phyloP scores from a whole-genome alignment of 1,284 basidiomycete genomes.

The Thelephora terrestris region DNA sequence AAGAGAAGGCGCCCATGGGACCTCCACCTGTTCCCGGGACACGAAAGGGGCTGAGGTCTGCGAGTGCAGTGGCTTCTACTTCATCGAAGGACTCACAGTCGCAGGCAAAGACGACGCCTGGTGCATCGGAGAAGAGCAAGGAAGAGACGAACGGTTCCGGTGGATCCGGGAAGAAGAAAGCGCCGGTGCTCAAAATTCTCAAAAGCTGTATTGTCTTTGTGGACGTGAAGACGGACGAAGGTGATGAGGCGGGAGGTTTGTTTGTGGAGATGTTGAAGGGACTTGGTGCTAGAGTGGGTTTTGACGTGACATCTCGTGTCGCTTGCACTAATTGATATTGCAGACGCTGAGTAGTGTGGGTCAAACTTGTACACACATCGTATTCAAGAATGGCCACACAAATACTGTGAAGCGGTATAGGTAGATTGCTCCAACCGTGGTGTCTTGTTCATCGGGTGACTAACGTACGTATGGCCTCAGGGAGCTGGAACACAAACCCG shows the following conservation, averaged over 20 bases:
- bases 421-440: slow-evolving; percentile 26
- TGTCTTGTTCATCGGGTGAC: neutral
- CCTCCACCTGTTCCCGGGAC: slow-evolving; percentile 2
- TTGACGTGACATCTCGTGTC: neutral
- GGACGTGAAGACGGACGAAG: slow-evolving; percentile 80
- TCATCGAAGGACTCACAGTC: slow-evolving; percentile 15
- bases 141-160: neutral
- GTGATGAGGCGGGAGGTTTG: slow-evolving; percentile 75
- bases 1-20: slow-evolving; percentile 1
- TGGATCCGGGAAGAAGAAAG: slow-evolving; percentile 7
- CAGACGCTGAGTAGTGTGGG: slow-evolving; percentile 55
- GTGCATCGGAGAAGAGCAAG: slow-evolving; percentile 7
- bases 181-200: slow-evolving; percentile 34
- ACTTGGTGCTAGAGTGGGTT: slow-evolving; percentile 73
- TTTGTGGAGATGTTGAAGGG: slow-evolving; percentile 79
- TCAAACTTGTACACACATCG: slow-evolving; percentile 81
- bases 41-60: neutral
- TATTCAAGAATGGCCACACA: slow-evolving; percentile 80
- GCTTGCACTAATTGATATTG: slow-evolving; percentile 4
- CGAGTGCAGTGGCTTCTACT: neutral
- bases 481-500: slow-evolving; percentile 53
- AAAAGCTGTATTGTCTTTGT: slow-evolving; percentile 81
- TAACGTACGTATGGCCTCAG: slow-evolving; percentile 31
- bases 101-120: slow-evolving; percentile 3
- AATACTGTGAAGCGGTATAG: slow-evolving; percentile 71